A percentile compares a stretch with the other conserved stretches of the same genome.
Conservation (phyloP, 2,329 filamentous ascomycete genomes). For the Mycogone perniciosa region DNA sequence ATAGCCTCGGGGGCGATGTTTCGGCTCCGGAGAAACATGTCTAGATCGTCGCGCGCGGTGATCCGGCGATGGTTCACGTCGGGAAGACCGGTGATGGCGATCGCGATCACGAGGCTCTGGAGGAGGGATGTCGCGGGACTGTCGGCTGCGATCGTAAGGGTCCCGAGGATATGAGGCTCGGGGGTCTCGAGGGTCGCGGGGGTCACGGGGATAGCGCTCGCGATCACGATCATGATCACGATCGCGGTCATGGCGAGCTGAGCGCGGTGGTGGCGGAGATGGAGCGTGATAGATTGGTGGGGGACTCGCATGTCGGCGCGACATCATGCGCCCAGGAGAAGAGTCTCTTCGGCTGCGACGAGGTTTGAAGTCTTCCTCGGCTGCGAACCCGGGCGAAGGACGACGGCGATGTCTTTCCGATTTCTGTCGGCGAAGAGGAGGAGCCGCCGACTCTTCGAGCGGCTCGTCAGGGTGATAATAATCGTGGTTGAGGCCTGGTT, state of each 20-base stretch:
- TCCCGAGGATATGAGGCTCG: not conserved
- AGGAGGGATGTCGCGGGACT: slow-evolving; percentile 3
- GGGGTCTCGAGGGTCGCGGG: not conserved
- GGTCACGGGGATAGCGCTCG: not conserved
- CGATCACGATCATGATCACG: not conserved
- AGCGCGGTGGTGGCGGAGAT: slow-evolving; percentile 1
- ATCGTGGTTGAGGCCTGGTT: slow-evolving; percentile 8
- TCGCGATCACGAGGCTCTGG: slow-evolving; percentile 5
- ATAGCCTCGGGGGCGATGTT: not conserved
- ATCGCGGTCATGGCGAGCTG: slow-evolving; percentile 1
- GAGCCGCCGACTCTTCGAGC: not conserved
- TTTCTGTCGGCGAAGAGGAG: not conserved
- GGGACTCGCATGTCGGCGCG: not conserved
- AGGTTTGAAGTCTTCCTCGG: slow-evolving; percentile 3
- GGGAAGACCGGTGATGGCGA: slow-evolving; percentile 8
- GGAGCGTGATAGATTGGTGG: slow-evolving; percentile 2
- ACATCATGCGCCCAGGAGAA: not conserved
- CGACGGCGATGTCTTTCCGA: slow-evolving; percentile 1
- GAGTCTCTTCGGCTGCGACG: slow-evolving; percentile 8
- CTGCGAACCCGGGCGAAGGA: not conserved
- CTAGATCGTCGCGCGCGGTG: not conserved
- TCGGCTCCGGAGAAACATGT: slow-evolving; percentile 4
- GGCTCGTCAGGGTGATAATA: slow-evolving; percentile 8
- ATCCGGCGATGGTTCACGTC: slow-evolving; percentile 7
- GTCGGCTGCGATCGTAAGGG: not conserved